Evolutionary conservation across 1,284 basidiomycete genomes (phyloP), one percentile per base, ranked within the genome.

Genomic region (Grifola frondosa): DNA sequence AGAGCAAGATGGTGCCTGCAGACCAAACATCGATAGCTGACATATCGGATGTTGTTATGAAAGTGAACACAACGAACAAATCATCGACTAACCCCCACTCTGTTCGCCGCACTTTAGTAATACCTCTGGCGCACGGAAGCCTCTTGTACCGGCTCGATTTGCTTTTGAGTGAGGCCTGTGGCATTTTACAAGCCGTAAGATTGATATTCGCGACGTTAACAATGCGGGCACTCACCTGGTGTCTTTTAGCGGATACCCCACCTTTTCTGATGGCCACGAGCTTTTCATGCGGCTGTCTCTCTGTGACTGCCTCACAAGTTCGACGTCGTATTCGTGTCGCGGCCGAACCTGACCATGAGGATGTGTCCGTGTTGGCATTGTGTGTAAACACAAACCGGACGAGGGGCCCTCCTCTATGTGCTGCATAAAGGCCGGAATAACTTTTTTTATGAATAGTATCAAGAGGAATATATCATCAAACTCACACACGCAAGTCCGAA

Each of bases 1-100:
- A 95, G 5, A 99, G 74, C 0, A 99, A 68, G 41, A 98, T 97
- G 60, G 89, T 86, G 1, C 96, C 96, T 1, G 84, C 91, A 2
- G 95, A 89, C 96, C 96, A 99, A 30, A 98, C 82, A 61, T 99
- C 96, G 58, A 99, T 86, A 9, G 96, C 96, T 92, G 60, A 40
- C 44, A 19, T 20, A 23, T 35, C 13, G 19, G 8, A 24, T 17
- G 35, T 32, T 9, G 53, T 40, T 53, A 44, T 30, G 23, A 39
- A 41, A 29, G 30, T 33, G 33, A 40, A 12, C 12, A 23, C 30
- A 31, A 32, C 46, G 38, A 29, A 30, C 15, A 28, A 23, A 44
- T 25, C 31, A 41, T n/a, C 21, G 5, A 71, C 80, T 52, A 58
- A 93, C 94, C 89, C 48, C 91, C 91, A 5, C 87, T 88, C 68